phyloP scores from a whole-genome alignment of 768 basidiomycete species.

The Kwoniella newhampshirensis region DNA sequence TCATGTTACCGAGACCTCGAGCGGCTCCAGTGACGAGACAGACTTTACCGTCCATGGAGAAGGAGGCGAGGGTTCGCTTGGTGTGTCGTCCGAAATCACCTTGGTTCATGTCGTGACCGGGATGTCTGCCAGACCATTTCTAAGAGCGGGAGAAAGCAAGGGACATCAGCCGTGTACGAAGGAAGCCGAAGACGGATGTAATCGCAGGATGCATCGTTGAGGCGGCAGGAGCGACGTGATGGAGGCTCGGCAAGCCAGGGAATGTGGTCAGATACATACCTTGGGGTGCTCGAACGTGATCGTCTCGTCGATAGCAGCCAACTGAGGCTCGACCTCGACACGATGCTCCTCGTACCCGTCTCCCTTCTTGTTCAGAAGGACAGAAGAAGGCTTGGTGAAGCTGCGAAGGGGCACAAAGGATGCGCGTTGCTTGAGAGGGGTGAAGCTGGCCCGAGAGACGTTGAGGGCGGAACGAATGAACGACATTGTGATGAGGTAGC shows the following conservation, averaged over 20 bases:
- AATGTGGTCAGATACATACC: constrained; percentile 21
- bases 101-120: constrained; percentile 49
- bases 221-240: too few species aligned
- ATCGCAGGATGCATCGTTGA: too few species aligned
- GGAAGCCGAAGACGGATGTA: neutral
- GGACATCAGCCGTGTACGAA: neutral
- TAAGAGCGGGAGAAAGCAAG: neutral
- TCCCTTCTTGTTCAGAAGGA: constrained; percentile 14
- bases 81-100: constrained; percentile 52
- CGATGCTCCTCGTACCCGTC: constrained; percentile 35
- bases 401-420: neutral
- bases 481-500: constrained; percentile 4
- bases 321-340: constrained; percentile 42
- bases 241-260: neutral
- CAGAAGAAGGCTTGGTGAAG: constrained; percentile 5
- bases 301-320: constrained; percentile 40
- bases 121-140: constrained; percentile 28
- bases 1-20: constrained; percentile 82
- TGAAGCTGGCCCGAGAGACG: constrained; percentile 1
- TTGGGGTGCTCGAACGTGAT: constrained; percentile 36
- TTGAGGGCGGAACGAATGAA: constrained; percentile 14
- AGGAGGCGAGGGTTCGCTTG: constrained; percentile 63
- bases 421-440: neutral
- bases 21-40: constrained; percentile 92
- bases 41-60: constrained; percentile 73